phyloP scores from a whole-genome alignment of 169 alveolate genomes.

The Eimeria sp. region DNA sequence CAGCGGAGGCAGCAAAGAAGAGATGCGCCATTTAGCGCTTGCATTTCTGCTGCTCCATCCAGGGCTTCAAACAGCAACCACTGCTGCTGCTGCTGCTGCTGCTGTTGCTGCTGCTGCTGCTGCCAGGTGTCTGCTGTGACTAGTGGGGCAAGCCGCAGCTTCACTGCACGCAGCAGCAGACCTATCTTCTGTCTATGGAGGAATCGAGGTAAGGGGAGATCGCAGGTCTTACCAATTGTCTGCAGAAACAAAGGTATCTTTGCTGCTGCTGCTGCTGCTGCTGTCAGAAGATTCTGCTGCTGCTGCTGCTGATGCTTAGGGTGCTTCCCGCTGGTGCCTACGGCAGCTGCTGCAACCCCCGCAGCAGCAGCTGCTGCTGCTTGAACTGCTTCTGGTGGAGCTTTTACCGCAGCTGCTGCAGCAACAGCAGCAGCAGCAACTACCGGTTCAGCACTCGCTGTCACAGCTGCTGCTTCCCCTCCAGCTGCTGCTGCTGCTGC shows the following conservation, averaged over 20 bases:
- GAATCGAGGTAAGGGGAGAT: not conserved
- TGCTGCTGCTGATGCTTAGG: constrained; percentile 4
- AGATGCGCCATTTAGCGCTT: not conserved
- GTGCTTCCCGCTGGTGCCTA: not conserved
- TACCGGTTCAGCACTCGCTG: not conserved
- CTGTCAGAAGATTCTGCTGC: not conserved
- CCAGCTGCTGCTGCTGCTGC: constrained; percentile 37
- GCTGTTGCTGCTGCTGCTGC: constrained; percentile 69
- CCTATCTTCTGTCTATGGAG: constrained; percentile 31
- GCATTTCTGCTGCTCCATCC: constrained; percentile 32
- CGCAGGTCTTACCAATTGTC: constrained; percentile 16
- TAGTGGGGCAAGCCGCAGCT: constrained; percentile 26
- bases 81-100: constrained; percentile 68
- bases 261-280: constrained; percentile 72
- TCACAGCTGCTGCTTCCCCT: not conserved
- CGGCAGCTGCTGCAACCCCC: not conserved
- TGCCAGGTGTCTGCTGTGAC: constrained; percentile 41
- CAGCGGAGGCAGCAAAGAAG: constrained; percentile 42
- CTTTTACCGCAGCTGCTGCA: not conserved
- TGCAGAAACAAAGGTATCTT: not conserved
- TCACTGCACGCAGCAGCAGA: constrained; percentile 34
- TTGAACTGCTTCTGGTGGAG: not conserved
- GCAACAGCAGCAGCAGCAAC: not conserved
- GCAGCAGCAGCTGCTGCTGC: constrained; percentile 3
- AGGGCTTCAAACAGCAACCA: constrained; percentile 29